Conservation (phyloP, 2,329 filamentous ascomycete genomes). For the Xylariaceae sp. region DNA sequence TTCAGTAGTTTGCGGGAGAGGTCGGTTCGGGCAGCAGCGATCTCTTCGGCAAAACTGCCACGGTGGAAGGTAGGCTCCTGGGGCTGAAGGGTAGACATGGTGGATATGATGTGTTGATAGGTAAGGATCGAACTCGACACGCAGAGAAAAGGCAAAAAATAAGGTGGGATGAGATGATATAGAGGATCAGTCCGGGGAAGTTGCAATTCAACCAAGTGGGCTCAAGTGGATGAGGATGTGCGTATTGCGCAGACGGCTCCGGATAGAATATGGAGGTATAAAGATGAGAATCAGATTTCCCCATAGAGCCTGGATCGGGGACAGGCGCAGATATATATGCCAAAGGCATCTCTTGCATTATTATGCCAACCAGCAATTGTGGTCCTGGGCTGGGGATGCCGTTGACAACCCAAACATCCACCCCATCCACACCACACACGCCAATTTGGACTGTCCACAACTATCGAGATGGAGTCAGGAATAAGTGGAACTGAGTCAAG, state of each 20-base stretch:
- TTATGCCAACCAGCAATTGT: too few species aligned
- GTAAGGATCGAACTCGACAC: conserved; percentile 34
- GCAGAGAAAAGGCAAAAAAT: conserved; percentile 22
- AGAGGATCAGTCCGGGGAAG: too few species aligned
- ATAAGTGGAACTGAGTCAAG: conserved; percentile 5
- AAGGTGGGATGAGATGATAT: neutral
- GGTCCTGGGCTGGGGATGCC: too few species aligned
- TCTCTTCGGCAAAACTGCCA: conserved; percentile 29
- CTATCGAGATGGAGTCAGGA: conserved; percentile 8
- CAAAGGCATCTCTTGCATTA: neutral
- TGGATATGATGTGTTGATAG: conserved; percentile 12
- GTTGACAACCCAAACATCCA: too few species aligned
- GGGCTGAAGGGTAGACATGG: conserved; percentile 15
- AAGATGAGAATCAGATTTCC: too few species aligned
- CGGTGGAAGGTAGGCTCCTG: conserved; percentile 26
- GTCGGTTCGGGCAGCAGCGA: conserved; percentile 26
- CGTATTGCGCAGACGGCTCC: too few species aligned
- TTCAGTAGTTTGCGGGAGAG: conserved; percentile 24
- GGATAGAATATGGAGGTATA: neutral
- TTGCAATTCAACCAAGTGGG: too few species aligned
- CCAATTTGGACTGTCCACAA: conserved; percentile 4
- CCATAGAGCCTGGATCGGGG: neutral
- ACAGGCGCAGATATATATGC: neutral
- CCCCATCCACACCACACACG: too few species aligned
- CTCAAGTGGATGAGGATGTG: too few species aligned